Evolutionary conservation across 73 alveolate genomes (phyloP).

Genomic region (Paramecium sexaurelia): DNA sequence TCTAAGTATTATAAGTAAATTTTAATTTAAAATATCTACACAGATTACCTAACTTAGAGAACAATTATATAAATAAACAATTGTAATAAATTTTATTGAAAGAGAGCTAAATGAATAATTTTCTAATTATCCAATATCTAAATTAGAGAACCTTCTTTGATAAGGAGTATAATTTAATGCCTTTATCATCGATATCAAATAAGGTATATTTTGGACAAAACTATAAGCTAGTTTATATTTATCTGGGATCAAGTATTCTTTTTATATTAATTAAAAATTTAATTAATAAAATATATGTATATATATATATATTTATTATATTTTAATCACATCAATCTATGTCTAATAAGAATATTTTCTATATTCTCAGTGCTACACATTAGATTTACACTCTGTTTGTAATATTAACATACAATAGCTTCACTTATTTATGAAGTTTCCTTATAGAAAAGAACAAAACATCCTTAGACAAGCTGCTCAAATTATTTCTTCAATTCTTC

Average conservation of each 20-base stretch:
- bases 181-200: conserved; percentile 85
- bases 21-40: conserved; percentile 93
- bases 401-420: conserved; percentile 12
- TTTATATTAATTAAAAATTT: too few species aligned
- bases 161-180: conserved; percentile 83
- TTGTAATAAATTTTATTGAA: conserved; percentile 84
- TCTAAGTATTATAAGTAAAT: too few species aligned
- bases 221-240: too few species aligned
- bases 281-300: too few species aligned
- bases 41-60: conserved; percentile 93
- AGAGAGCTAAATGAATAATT: conserved; percentile 99
- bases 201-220: too few species aligned
- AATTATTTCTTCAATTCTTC: conserved; percentile 41
- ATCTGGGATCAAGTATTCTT: too few species aligned
- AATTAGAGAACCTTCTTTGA: conserved; percentile 92
- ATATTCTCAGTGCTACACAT: conserved; percentile 16
- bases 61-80: conserved; percentile 97
- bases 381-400: background rate
- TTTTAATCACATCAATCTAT: conserved; percentile 13
- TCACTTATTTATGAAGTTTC: background rate
- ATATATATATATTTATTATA: background rate
- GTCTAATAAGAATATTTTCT: conserved; percentile 44
- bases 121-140: conserved; percentile 88
- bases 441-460: conserved; percentile 16
- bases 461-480: conserved; percentile 6